Base-by-base conservation (phyloP, 257 asterid species). In the Ocimum tenuiflorum region DNA sequence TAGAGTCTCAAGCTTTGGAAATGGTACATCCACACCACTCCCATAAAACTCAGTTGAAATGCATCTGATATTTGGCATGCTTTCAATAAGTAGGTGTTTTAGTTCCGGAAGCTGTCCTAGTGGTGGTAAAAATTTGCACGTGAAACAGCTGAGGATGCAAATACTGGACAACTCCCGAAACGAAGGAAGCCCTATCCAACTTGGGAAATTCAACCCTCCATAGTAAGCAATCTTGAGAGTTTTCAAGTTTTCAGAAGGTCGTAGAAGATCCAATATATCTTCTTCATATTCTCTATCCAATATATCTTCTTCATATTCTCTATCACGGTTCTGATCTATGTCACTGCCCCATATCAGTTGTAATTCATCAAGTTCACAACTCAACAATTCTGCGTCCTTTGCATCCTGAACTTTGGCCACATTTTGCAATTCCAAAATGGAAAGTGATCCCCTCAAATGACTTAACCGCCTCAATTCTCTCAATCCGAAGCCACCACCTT, bases 151-250 rank as follows among this genome's bases (percentile, higher is more conserved):
- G 20, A 50, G 49, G 41, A 88, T 80, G 67, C 68, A 66, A 67
- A 88, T 53, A 42, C 77, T 67, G 63, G 81, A 79, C 24, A 88
- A 58, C 38, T 76, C 68, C 46, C 36, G 17, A 63, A 79, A 88
- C 3, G 61, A 53, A 22, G 77, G 83, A 73, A 81, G 76, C 24
- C 92, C 95, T 18, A 88, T 61, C 95, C 95, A 88, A 63, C 67
- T 65, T 2, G 91, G 84, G 72, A 81, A 83, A 17, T n/a, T 60
- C 48, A 55, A 60, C 48, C 87, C 88, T 17, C 87, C 49, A 56
- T 76, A 85, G 60, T 33, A 77, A n/a, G 79, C 80, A 54, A 85
- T 77, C 73, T 75, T 82, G 64, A 85, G 82, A 60, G 45, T 83
- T 64, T 61, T 72, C 71, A 88, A 73, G 39, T 77, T 64, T 60